Evolutionary conservation across 805 yeast species (phyloP).

Genomic region (Lipomyces spencermartinsiae): DNA sequence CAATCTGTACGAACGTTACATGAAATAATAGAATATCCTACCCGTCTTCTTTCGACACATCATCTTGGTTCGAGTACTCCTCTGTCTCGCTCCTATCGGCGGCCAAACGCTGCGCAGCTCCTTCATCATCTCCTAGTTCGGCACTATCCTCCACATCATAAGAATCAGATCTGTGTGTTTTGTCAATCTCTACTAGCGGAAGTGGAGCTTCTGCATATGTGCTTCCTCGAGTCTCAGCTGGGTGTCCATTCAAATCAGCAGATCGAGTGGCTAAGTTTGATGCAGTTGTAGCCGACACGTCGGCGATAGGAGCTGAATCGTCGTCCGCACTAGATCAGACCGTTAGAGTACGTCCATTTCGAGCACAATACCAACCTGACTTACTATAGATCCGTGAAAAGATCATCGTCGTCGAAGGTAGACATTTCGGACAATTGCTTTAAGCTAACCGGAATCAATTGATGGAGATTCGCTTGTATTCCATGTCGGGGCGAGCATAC

Average conservation of each 20-base stretch:
- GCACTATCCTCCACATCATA: conserved; percentile 44
- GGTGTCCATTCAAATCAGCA: background rate
- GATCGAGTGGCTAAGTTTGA: background rate
- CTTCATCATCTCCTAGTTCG: conserved; percentile 47
- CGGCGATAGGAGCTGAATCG: background rate
- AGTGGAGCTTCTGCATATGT: background rate
- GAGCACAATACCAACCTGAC: conserved; percentile 11
- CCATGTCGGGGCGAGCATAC: background rate
- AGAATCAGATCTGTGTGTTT: conserved; percentile 17
- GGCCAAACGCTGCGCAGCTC: conserved; percentile 27
- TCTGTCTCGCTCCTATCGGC: conserved; percentile 41
- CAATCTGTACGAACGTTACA: conserved; percentile 48
- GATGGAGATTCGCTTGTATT: background rate
- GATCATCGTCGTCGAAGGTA: conserved; percentile 25
- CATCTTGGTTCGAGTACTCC: background rate
- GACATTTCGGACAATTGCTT: background rate
- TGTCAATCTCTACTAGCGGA: background rate
- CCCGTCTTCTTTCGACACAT: conserved; percentile 31
- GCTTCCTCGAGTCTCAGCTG: background rate
- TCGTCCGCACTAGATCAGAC: background rate
- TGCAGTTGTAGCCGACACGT: background rate
- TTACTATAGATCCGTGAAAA: conserved; percentile 38
- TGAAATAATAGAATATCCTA: conserved; percentile 26
- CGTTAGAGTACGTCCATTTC: conserved; percentile 8
- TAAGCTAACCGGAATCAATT: background rate